Conservation (phyloP, 2,329 filamentous ascomycete genomes). For the Trichoderma hamatum region DNA sequence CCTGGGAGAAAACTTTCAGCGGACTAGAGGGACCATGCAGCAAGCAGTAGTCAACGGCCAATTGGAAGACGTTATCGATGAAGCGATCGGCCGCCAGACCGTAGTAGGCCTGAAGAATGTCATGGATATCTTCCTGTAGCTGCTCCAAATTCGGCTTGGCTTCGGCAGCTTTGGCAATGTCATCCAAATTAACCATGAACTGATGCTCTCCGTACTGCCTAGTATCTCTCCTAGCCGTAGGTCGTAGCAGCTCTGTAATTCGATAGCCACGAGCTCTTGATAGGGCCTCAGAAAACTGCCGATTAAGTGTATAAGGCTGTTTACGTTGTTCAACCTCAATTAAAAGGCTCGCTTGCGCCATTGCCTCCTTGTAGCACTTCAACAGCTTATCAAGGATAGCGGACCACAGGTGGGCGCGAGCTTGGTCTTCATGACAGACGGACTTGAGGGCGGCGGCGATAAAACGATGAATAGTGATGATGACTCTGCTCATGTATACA, state of each 20-base stretch:
- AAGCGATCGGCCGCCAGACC: not conserved
- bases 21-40: not conserved
- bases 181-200: not conserved
- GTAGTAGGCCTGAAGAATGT: not conserved
- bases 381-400: not conserved
- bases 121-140: not conserved
- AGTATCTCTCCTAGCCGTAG: not conserved
- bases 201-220: not conserved
- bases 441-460: not conserved
- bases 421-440: not conserved
- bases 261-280: not conserved
- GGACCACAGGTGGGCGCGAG: not conserved
- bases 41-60: not conserved
- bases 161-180: not conserved
- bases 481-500: not conserved
- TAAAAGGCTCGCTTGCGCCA: not conserved
- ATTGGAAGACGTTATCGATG: not conserved
- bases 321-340: not conserved
- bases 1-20: not conserved
- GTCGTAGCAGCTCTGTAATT: not conserved
- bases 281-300: not conserved
- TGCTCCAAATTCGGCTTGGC: not conserved
- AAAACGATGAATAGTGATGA: not conserved
- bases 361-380: not conserved
- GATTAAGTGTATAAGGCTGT: not conserved